Evolutionary conservation across 495 filamentous ascomycete species (phyloP), one percentile per base, ranked within the genome.

Genomic region (Barbatosphaeria neglecta): DNA sequence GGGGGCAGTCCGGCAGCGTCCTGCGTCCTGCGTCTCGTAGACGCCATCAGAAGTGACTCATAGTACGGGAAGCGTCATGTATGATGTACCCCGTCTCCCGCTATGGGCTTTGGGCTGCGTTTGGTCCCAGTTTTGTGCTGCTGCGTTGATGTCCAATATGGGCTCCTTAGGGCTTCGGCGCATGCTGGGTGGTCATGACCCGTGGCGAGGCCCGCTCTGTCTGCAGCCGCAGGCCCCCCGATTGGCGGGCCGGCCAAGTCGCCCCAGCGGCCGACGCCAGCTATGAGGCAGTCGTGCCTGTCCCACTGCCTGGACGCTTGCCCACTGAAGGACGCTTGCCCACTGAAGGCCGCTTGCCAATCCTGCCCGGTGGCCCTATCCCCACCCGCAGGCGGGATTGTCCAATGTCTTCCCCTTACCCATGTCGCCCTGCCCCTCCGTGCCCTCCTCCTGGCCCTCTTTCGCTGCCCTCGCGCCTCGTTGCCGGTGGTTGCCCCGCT

Each of bases 141-240:
- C 59, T 69, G 66, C 66, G 65, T 61, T 69, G 66, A 69, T 69
- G 66, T 69, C 66, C 66, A 69, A 69, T 62, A 52, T 65, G 49
- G 60, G 53, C 54, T 50, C 58, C 52, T 57, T 62, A 57, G 61
- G 56, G 54, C 44, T 46, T 50, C 50, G 25, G 49, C 48, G 53
- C 47, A 48, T 51, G 50, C 57, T 58, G 58, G 40, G 50, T 63
- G 61, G 63, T 58, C 66, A 67, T 67, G 52, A 47, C 50, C 48
- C 55, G 52, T 47, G 44, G 41, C 48, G 44, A 44, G 50, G 51
- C 51, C 55, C 49, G 53, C 41, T 52, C 52, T 54, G 56, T 56
- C 65, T 66, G 64, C 64, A 65, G 45, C 42, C 44, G 33, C 52
- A 46, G 46, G 48, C 43, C 22, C 50, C 64, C 64, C 66, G 63